Conservation (phyloP, 2,329 filamentous ascomycete genomes). For the Cladosporium cucumerinum region DNA sequence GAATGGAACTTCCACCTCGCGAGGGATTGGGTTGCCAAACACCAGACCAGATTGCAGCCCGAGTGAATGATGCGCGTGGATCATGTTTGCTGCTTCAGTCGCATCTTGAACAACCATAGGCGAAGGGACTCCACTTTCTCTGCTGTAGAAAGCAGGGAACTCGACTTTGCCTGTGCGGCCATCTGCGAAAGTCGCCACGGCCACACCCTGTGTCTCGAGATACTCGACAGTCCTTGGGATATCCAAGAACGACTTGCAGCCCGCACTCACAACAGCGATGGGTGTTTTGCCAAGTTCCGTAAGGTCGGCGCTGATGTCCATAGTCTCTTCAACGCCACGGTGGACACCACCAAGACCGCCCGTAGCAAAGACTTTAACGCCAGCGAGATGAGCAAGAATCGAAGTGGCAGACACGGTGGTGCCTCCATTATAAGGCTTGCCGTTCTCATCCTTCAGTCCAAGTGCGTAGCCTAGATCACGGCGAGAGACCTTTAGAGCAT, state of each 20-base stretch:
- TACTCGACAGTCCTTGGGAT: constrained; percentile 85
- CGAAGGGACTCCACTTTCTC: constrained; percentile 79
- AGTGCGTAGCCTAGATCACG: constrained; percentile 80
- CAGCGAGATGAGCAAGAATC: constrained; percentile 79
- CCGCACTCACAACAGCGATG: constrained; percentile 82
- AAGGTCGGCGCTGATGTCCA: constrained; percentile 94
- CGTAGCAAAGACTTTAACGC: constrained; percentile 90
- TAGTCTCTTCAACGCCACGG: constrained; percentile 75
- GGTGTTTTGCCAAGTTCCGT: constrained; percentile 88
- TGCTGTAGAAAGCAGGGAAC: constrained; percentile 89
- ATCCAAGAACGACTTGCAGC: constrained; percentile 95
- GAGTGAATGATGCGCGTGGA: constrained; percentile 71
- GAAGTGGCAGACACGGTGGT: constrained; percentile 94
- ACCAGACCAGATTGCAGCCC: constrained; percentile 74
- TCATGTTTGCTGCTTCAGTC: constrained; percentile 81
- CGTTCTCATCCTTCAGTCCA: constrained; percentile 66
- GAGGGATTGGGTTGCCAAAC: constrained; percentile 85
- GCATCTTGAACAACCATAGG: constrained; percentile 72
- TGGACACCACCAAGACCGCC: constrained; percentile 94
- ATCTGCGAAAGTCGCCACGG: constrained; percentile 86
- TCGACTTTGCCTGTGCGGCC: constrained; percentile 69
- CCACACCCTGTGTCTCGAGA: constrained; percentile 69
- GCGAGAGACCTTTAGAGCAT: constrained; percentile 77
- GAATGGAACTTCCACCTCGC: constrained; percentile 65
- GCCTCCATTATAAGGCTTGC: constrained; percentile 73